Conservation (phyloP, 495 filamentous ascomycete genomes). For the Jackrogersella minutella region DNA sequence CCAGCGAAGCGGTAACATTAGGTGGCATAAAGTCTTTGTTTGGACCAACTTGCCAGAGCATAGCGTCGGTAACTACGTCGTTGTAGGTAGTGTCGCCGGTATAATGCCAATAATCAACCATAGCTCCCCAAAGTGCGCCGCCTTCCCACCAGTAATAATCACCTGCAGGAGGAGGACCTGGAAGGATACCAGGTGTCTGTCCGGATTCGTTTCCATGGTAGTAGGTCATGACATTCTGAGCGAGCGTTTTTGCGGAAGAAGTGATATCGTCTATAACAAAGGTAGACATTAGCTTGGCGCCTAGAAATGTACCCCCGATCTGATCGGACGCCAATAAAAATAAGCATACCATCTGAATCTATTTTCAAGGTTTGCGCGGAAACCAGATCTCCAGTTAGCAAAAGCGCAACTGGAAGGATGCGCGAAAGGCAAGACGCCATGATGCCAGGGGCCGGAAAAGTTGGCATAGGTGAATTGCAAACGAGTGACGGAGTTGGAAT, state of each 20-base stretch:
- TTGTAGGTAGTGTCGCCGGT: conserved; percentile 74
- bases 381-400: conserved; percentile 22
- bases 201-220: conserved; percentile 66
- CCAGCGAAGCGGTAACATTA: conserved; percentile 76
- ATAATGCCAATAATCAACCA: conserved; percentile 77
- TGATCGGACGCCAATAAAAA: too few species aligned
- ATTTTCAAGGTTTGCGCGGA: conserved; percentile 38
- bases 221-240: conserved; percentile 65
- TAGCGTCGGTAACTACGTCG: conserved; percentile 61
- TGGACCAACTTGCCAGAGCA: conserved; percentile 70
- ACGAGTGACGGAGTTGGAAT: conserved; percentile 32
- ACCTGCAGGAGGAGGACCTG: conserved; percentile 59
- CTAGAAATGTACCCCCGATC: too few species aligned
- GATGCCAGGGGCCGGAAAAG: conserved; percentile 7
- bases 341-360: conserved; percentile 37
- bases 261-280: conserved; percentile 58
- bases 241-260: conserved; percentile 61
- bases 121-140: conserved; percentile 59
- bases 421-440: conserved; percentile 31
- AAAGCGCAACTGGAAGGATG: conserved; percentile 18
- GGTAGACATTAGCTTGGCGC: conserved; percentile 19
- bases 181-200: conserved; percentile 71
- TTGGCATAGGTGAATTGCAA: conserved; percentile 9
- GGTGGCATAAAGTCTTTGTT: conserved; percentile 69
- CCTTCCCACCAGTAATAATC: conserved; percentile 68